Base-by-base conservation (phyloP, 805 yeast genomes). In the Maudiozyma turicensis region DNA sequence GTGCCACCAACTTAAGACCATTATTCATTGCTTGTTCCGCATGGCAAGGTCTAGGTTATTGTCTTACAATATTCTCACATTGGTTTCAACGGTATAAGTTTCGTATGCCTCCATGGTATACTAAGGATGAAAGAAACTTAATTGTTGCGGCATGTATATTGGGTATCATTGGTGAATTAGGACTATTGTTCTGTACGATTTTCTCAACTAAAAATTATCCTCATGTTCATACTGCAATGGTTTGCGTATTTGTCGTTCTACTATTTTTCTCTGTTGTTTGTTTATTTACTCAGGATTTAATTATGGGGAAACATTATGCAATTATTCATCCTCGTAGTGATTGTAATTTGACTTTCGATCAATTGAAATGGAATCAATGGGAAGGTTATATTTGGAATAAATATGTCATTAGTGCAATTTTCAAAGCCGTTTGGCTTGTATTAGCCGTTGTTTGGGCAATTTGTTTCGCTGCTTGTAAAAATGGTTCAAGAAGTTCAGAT, bases 1-100 rank as follows among this genome's bases (percentile, higher is more conserved):
- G 91, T 3, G 96, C 97, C 8, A 85, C 95, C 8, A 82, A 81
- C 56, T 69, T 88, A 45, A 85, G 89, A 63, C 95, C 95, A 1
- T 66, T 90, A 20, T 91, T 91, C 66, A 87, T 90, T 38, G 69
- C 84, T 14, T 82, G 95, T 57, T 72, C 86, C 1, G 86, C 82
- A 0, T 73, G 81, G 61, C 95, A 88, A 68, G 95, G 89, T 11
- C 68, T 86, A 5, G 80, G 86, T 56, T 86, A 79, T 54, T 78
- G 80, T 37, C 72, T 86, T 37, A 74, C 89, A 1, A 66, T 85
- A 32, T 64, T 77, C 5, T 71, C 80, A 54, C 95, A 86, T 60
- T 77, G 76, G 54, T 72, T 70, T 51, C 75, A 86, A 39, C 71
- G 96, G 37, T 64, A 64, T 34, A 58, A 54, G 46, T 50, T 54